Evolutionary conservation across 2,329 filamentous ascomycete genomes (phyloP).

Genomic region (Mollisiaceae sp.): DNA sequence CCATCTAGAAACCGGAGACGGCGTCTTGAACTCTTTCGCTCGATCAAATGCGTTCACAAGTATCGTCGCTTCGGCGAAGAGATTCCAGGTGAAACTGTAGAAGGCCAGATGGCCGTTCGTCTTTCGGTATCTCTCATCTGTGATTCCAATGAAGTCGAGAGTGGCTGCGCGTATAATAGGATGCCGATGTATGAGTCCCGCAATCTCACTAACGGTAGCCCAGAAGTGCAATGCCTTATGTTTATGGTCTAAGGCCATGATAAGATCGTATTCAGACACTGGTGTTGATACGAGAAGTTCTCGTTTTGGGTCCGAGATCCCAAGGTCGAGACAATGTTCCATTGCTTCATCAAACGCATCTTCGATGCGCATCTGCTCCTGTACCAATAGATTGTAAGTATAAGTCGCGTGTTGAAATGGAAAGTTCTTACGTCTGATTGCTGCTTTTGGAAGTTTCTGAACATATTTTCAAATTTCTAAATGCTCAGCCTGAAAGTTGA

Average conservation of each 20-base stretch:
- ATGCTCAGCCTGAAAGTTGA: no score
- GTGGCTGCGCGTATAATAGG: background rate
- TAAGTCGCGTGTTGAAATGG: background rate
- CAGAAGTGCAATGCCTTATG: background rate
- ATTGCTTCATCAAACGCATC: background rate
- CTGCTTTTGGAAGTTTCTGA: background rate
- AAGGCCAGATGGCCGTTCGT: background rate
- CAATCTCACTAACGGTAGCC: background rate
- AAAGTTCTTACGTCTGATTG: background rate
- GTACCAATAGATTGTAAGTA: background rate
- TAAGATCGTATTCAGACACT: background rate
- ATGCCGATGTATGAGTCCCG: background rate
- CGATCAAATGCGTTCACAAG: background rate
- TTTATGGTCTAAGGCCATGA: background rate
- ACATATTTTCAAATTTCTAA: no score
- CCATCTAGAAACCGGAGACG: no score
- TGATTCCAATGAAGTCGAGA: background rate
- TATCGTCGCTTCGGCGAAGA: background rate
- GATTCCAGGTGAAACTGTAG: background rate
- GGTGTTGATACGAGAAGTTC: background rate
- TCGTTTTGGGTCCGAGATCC: background rate
- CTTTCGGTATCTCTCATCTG: background rate
- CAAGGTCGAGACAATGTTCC: background rate
- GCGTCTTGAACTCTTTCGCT: no score
- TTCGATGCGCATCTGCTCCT: background rate